Conservation (phyloP, 345 rosid genomes). For the Boechera divaricarpa region DNA sequence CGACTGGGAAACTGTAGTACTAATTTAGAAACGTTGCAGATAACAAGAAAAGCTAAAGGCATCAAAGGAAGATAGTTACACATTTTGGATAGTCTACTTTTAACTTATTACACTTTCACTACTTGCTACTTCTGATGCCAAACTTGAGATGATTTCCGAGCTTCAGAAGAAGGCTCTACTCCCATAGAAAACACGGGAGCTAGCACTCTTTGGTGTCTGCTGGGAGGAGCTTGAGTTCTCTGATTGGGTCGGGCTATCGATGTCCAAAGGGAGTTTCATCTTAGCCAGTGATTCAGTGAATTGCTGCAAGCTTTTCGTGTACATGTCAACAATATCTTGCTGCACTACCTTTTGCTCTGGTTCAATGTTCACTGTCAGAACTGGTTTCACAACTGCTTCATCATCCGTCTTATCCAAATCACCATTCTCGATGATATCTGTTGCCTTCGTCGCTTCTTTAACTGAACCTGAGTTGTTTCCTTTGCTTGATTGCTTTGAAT, state of each 20-base stretch:
- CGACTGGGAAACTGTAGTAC: constrained; percentile 9
- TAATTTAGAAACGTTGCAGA: constrained; percentile 27
- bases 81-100: constrained; percentile 36
- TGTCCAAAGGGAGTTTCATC: constrained; percentile 95
- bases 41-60: constrained; percentile 31
- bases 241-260: constrained; percentile 70
- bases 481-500: constrained; percentile 52
- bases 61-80: constrained; percentile 34
- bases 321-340: constrained; percentile 97
- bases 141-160: constrained; percentile 40
- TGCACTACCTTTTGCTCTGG: constrained; percentile 80
- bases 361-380: constrained; percentile 59
- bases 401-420: constrained; percentile 35
- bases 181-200: constrained; percentile 93
- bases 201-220: constrained; percentile 64
- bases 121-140: constrained; percentile 36
- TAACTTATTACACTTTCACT: constrained; percentile 38
- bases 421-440: constrained; percentile 33
- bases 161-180: constrained; percentile 93
- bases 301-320: constrained; percentile 98
- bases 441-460: constrained; percentile 44
- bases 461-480: constrained; percentile 47
- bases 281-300: constrained; percentile 96
- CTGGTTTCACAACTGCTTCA: constrained; percentile 57
- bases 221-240: constrained; percentile 87